Percentiles rank a stretch among this genome's conserved stretches.
These are phyloP conservation scores for Daldinia decipiens DNA, from an alignment of 495 filamentous ascomycete genomes.

Conservation along the genomic window DNA sequence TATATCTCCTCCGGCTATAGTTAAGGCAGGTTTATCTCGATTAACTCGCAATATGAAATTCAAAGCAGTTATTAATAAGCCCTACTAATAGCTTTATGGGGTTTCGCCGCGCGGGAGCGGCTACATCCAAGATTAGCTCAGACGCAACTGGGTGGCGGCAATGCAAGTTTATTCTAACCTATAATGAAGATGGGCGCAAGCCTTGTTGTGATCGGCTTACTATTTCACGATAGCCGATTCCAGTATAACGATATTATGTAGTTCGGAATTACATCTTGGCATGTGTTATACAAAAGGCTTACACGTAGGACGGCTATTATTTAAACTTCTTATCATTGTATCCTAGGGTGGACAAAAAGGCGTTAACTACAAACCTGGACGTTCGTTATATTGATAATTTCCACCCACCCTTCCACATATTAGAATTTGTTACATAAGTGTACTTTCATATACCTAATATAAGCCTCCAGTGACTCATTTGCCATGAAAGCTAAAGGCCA, in stretches of 20 bases:
- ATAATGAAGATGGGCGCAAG: not conserved
- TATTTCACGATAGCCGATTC: not conserved
- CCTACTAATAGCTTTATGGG: not conserved
- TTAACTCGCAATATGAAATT: not conserved
- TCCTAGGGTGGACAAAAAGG: too few species aligned
- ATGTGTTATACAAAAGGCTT: too few species aligned
- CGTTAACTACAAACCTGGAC: too few species aligned
- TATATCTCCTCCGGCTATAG: not conserved
- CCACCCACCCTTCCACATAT: too few species aligned
- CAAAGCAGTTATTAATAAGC: not conserved
- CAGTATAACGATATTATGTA: not conserved
- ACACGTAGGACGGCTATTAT: too few species aligned
- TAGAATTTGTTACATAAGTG: too few species aligned
- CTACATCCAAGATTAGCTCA: not conserved
- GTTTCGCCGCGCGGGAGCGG: not conserved
- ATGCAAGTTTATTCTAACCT: not conserved
- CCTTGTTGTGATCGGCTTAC: not conserved
- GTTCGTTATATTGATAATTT: too few species aligned
- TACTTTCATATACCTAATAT: too few species aligned
- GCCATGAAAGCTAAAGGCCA: too few species aligned
- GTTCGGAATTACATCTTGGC: not conserved
- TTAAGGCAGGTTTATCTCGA: not conserved
- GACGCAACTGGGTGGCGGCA: not conserved
- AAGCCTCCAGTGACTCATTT: too few species aligned
- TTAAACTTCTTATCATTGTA: too few species aligned